These are phyloP conservation scores for Tilletiopsis washingtonensis DNA, from an alignment of 1,284 basidiomycete species.

Conservation along the genomic window DNA sequence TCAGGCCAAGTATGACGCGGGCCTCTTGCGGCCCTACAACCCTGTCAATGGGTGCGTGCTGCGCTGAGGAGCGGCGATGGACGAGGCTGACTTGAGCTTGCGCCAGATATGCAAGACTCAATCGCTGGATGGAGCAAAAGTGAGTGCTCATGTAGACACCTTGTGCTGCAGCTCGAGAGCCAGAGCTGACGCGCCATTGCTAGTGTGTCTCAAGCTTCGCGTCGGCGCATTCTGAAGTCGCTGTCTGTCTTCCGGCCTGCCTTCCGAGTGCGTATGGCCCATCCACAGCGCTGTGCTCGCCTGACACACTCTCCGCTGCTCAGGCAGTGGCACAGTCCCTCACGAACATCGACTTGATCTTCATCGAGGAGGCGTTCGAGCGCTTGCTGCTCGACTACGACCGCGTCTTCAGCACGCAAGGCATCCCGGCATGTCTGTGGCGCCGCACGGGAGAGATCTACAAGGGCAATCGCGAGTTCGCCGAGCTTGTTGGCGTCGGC, in stretches of 20 bases:
- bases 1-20: conserved; percentile 92
- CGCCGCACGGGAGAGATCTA: conserved; percentile 95
- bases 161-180: too few species aligned
- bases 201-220: conserved; percentile 52
- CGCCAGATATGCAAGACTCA: conserved; percentile 34
- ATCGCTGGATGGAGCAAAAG: conserved; percentile 85
- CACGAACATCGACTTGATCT: conserved; percentile 90
- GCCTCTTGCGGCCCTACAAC: conserved; percentile 87
- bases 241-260: conserved; percentile 85
- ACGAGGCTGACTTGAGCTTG: neutral
- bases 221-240: conserved; percentile 80
- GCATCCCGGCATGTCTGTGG: conserved; percentile 94
- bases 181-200: neutral
- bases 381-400: conserved; percentile 90
- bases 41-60: conserved; percentile 57
- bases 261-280: conserved; percentile 55
- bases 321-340: conserved; percentile 65
- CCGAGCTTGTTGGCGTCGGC: conserved; percentile 74
- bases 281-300: neutral
- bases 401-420: conserved; percentile 67
- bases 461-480: conserved; percentile 87
- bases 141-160: conserved; percentile 46
- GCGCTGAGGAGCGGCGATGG: neutral
- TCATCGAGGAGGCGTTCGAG: conserved; percentile 78
- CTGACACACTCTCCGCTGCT: conserved; percentile 1